Evolutionary conservation across 1,284 basidiomycete genomes (phyloP), one percentile per base, ranked within the genome.

Genomic region (Leccinum griseonigrum): DNA sequence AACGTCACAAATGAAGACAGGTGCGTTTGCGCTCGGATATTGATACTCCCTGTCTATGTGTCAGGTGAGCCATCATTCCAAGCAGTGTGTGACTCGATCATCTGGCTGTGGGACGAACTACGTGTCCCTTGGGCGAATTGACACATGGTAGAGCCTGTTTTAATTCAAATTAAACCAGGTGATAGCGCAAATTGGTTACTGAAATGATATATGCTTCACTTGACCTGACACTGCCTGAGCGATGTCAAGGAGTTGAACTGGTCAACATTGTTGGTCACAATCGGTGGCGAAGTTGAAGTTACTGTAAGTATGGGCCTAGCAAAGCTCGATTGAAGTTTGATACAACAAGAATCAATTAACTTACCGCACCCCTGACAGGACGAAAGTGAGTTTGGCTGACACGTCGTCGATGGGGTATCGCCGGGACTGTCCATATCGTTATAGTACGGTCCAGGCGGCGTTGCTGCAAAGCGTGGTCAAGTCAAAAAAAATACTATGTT

Each of bases 31-130:
- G 31, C 7, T 29, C 34, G 53, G 65, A 55, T 62, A 67, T 31
- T 13, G 65, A 55, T 62, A 65, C 28, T 3, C 40, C 14, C n/a
- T 13, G 18, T 57, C 9, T 6, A 31, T 18, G 11, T 29, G 38
- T 65, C 63, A 62, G 59, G 18, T 65, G 59, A n/a, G 13, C 48
- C 40, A n/a, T 63, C 1, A 14, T 28, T 51, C 11, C 18, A 11
- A 46, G n/a, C 43, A 46, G 43, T 46, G 43, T 46, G 43, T 46
- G 43, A 46, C 43, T 43, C 32, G 32, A 64, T 34, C 4, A 40
- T 61, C 29, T 14, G 9, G 9, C 52, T 65, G 53, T 62, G 63
- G 16, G 63, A 65, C 34, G 32, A 40, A 34, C 43, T 46, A 31
- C 3, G 8, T n/a, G 16, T 11, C 34, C 8, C 3, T 18, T 18